Percentiles rank a stretch among this genome's conserved stretches.
phyloP scores from a whole-genome alignment of 73 alveolate genomes.

The Tetrahymena thermophila region DNA sequence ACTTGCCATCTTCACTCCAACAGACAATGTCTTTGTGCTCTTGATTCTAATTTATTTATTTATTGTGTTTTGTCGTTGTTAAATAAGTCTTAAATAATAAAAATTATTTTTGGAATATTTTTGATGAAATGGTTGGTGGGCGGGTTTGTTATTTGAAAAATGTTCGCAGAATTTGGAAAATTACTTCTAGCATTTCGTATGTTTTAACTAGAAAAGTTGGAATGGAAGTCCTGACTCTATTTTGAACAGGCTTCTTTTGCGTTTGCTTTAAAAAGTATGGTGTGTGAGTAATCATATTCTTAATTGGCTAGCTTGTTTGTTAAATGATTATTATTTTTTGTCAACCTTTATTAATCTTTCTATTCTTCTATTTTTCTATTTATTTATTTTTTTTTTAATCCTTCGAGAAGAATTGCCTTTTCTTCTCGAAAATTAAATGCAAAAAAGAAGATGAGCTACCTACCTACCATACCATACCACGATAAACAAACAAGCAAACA shows the following conservation, averaged over 20 bases:
- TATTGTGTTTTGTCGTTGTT: neutral
- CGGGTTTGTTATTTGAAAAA: neutral
- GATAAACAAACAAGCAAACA: neutral
- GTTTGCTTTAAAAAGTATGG: neutral
- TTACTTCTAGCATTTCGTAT: conserved; percentile 46
- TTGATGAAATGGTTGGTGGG: neutral
- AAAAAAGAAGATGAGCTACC: neutral
- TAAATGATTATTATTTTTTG: neutral
- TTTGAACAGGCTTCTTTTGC: neutral
- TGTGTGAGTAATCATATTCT: neutral
- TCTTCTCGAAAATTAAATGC: neutral
- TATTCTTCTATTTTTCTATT: neutral
- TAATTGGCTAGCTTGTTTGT: neutral
- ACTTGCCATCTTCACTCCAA: conserved; percentile 92
- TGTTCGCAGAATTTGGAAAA: neutral
- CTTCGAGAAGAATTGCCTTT: neutral
- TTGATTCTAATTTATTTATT: conserved; percentile 3
- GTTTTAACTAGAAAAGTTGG: conserved; percentile 50
- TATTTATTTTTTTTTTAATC: neutral
- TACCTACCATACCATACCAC: no score
- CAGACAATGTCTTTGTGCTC: conserved; percentile 52
- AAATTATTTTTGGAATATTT: neutral
- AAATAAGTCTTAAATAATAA: neutral
- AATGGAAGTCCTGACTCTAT: conserved; percentile 9
- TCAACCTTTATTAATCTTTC: neutral